phyloP scores from a whole-genome alignment of 179 eudicot species.

The Silene coronaria region DNA sequence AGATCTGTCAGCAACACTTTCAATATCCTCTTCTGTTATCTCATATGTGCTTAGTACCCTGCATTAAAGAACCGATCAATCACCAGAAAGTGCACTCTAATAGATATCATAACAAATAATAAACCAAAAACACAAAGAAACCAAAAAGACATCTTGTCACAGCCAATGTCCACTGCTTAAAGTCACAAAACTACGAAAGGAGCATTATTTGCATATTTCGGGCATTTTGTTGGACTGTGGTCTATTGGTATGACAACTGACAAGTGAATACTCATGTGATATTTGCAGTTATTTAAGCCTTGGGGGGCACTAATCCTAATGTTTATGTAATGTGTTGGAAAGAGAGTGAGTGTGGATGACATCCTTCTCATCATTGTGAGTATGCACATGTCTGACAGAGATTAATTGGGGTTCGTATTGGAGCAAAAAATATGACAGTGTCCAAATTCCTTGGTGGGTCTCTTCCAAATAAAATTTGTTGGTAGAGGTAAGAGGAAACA shows the following conservation, averaged over 20 bases:
- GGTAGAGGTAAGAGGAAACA: not conserved
- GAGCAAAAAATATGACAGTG: not conserved
- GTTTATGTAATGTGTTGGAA: not conserved
- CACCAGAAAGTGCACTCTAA: not conserved
- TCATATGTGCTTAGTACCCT: conserved; percentile 85
- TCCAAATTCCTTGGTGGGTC: not conserved
- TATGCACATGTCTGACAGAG: not conserved
- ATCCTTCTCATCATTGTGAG: not conserved
- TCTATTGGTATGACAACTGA: not conserved
- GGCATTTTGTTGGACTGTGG: not conserved
- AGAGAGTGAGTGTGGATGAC: not conserved
- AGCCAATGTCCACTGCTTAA: not conserved
- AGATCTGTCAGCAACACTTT: conserved; percentile 47
- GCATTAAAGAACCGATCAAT: conserved; percentile 22
- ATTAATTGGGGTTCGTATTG: not conserved
- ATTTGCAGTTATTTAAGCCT: not conserved
- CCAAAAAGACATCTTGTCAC: not conserved
- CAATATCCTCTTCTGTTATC: conserved; percentile 72
- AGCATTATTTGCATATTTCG: not conserved
- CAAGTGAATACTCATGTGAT: not conserved
- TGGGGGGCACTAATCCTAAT: not conserved
- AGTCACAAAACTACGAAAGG: not conserved
- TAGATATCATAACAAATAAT: not conserved
- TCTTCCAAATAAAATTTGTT: not conserved
- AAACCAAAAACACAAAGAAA: not conserved